A percentile compares a stretch with the other conserved stretches of the same genome.
phyloP scores from a whole-genome alignment of 1,139 yeast genomes.

The Debaryomyces fabryi region DNA sequence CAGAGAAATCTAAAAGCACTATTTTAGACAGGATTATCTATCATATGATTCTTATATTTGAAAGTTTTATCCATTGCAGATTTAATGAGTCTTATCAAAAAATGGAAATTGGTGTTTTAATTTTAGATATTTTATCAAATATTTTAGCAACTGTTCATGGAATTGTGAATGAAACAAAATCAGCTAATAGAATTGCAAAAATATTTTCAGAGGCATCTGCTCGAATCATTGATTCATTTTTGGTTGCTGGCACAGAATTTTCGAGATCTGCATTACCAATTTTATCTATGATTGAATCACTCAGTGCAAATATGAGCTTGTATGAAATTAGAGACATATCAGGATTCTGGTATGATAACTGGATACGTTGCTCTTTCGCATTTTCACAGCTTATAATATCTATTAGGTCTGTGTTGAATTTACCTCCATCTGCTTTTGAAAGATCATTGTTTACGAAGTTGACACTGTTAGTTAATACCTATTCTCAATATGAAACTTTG shows the following conservation, averaged over 20 bases:
- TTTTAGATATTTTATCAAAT: constrained; percentile 58
- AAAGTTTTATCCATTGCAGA: constrained; percentile 73
- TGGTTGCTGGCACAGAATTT: constrained; percentile 52
- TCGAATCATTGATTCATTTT: constrained; percentile 56
- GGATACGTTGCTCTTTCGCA: constrained; percentile 46
- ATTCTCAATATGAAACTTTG: constrained; percentile 50
- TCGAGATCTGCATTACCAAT: constrained; percentile 62
- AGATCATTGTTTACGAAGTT: constrained; percentile 56
- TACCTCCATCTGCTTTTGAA: constrained; percentile 68
- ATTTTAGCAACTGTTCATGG: constrained; percentile 61
- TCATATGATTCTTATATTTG: constrained; percentile 69
- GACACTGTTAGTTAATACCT: constrained; percentile 61
- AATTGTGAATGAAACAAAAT: constrained; percentile 46
- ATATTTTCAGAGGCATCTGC: constrained; percentile 55
- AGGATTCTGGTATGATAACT: constrained; percentile 44
- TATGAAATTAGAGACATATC: constrained; percentile 47
- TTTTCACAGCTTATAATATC: constrained; percentile 51
- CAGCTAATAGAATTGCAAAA: constrained; percentile 46
- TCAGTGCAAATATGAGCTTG: constrained; percentile 39
- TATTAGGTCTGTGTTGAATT: constrained; percentile 53
- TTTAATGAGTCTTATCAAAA: constrained; percentile 60
- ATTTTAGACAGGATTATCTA: constrained; percentile 58
- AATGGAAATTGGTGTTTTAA: constrained; percentile 60
- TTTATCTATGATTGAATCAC: constrained; percentile 50
- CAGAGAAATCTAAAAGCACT: constrained; percentile 48